phyloP scores from a whole-genome alignment of 2,329 filamentous ascomycete species.

The Trichoderma sp. region DNA sequence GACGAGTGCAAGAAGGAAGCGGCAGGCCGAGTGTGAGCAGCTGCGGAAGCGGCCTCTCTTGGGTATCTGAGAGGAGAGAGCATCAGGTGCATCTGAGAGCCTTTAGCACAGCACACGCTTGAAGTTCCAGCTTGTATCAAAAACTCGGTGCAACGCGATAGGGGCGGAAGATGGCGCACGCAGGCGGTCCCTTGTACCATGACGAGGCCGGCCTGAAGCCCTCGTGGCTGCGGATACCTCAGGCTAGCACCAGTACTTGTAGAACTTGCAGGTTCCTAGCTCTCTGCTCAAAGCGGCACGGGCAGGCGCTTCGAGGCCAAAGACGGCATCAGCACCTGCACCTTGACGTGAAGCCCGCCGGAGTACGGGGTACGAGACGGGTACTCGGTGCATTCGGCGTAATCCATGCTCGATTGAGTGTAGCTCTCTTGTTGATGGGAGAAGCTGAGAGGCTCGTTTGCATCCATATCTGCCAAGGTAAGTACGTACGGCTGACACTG shows the following conservation, averaged over 20 bases:
- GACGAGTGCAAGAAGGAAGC: not conserved
- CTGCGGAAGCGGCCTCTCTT: not conserved
- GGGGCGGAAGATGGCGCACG: not conserved
- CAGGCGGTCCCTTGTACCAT: conserved; percentile 2
- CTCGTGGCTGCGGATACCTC: conserved; percentile 22
- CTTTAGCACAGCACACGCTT: not conserved
- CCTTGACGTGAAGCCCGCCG: not conserved
- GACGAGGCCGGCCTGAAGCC: conserved; percentile 5
- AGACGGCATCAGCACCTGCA: not conserved
- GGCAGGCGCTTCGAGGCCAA: not conserved
- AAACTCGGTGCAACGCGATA: not conserved
- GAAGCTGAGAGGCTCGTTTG: not conserved
- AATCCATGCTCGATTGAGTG: not conserved
- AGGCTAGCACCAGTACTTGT: not conserved
- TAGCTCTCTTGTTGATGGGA: not conserved
- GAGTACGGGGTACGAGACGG: conserved; percentile 11
- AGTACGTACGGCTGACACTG: not conserved
- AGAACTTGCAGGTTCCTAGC: not conserved
- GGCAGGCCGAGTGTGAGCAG: not conserved
- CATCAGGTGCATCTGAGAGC: not conserved
- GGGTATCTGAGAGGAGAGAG: not conserved
- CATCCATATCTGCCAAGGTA: not conserved
- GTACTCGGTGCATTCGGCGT: conserved; percentile 15
- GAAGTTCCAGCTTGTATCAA: not conserved
- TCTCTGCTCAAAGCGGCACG: not conserved